Percentiles rank a stretch among this genome's conserved stretches.
Conservation (phyloP, 78 protist genomes). For the Dictyostelium firmibasis region DNA sequence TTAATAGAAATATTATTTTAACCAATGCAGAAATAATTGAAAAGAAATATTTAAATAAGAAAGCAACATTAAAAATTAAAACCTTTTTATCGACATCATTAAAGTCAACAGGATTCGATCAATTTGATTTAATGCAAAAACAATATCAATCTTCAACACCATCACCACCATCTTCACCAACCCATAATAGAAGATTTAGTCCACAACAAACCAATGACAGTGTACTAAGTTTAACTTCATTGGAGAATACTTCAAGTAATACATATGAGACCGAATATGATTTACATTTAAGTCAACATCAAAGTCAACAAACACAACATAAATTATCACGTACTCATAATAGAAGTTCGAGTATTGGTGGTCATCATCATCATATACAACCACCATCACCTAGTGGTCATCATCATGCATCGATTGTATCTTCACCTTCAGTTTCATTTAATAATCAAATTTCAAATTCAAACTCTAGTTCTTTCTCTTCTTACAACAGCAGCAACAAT, state of each 20-base stretch:
- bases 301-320: neutral
- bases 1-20: neutral
- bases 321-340: neutral
- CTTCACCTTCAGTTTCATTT: neutral
- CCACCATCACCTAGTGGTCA: neutral
- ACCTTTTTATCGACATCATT: slow-evolving; percentile 42
- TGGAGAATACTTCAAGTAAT: neutral
- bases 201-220: neutral
- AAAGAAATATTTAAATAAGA: slow-evolving; percentile 33
- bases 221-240: neutral
- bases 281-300: neutral
- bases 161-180: slow-evolving; percentile 1
- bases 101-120: slow-evolving; percentile 7
- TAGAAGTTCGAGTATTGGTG: neutral
- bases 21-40: neutral
- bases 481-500: neutral
- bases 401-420: neutral
- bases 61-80: slow-evolving; percentile 32
- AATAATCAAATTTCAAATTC: neutral
- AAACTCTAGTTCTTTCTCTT: neutral
- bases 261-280: neutral
- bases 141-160: slow-evolving; percentile 1
- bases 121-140: slow-evolving; percentile 5
- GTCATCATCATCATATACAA: neutral
- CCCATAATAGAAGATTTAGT: neutral